phyloP scores from a whole-genome alignment of 83 land plant genomes.

The Larix sibirica region DNA sequence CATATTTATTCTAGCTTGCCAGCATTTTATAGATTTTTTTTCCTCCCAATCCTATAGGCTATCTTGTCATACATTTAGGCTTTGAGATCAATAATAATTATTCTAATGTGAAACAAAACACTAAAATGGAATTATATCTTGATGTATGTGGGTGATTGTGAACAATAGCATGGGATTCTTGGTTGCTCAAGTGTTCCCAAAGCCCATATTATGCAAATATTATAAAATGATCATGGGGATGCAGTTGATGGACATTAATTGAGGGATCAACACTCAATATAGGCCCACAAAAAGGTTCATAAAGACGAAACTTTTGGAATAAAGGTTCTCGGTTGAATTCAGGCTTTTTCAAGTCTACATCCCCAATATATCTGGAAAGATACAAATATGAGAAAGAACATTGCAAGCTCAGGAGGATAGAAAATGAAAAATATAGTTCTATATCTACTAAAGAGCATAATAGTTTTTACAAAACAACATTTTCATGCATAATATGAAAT shows the following conservation, averaged over 20 bases:
- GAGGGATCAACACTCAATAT: constrained; percentile 68
- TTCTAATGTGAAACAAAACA: background rate
- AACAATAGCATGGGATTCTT: too few relatives aligned
- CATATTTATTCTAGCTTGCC: background rate
- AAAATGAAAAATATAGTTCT: too few relatives aligned
- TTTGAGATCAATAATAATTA: background rate
- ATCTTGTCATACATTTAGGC: constrained; percentile 90
- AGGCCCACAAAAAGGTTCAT: constrained; percentile 53
- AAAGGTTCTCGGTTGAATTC: constrained; percentile 74
- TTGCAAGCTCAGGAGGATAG: background rate
- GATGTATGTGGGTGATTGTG: too few relatives aligned
- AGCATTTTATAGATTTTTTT: background rate
- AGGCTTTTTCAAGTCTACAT: constrained; percentile 60
- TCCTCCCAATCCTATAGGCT: constrained; percentile 56
- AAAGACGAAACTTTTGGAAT: constrained; percentile 48
- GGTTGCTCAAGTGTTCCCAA: too few relatives aligned
- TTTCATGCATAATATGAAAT: too few relatives aligned
- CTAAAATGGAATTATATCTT: too few relatives aligned
- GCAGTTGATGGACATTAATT: constrained; percentile 46
- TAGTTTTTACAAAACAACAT: too few relatives aligned
- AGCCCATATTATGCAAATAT: constrained; percentile 70
- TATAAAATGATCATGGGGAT: constrained; percentile 56
- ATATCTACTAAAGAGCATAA: too few relatives aligned
- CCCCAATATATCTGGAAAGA: constrained; percentile 80
- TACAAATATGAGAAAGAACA: constrained; percentile 25